Percentiles rank a stretch among this genome's conserved stretches.
Conservation (phyloP, 2,329 filamentous ascomycete species). For the Blastomyces gilchristii region DNA sequence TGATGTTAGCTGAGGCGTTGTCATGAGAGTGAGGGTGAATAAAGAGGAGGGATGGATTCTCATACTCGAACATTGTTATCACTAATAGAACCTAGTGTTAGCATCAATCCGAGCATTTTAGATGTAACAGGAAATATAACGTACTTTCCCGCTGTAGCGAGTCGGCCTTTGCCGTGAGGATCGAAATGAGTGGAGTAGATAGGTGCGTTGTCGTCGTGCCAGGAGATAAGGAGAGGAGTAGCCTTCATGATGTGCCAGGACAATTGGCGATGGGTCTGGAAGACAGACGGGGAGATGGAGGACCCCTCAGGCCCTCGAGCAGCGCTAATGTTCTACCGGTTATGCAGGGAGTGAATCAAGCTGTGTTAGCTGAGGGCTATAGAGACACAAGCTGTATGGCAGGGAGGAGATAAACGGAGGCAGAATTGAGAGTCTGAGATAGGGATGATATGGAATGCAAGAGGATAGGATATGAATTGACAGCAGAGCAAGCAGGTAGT, state of each 20-base stretch:
- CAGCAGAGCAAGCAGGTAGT: neutral
- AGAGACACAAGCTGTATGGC: neutral
- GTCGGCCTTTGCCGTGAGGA: slow-evolving; percentile 75
- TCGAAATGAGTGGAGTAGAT: slow-evolving; percentile 98
- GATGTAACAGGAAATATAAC: slow-evolving; percentile 18
- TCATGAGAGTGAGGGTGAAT: slow-evolving; percentile 12
- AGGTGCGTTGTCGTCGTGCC: slow-evolving; percentile 94
- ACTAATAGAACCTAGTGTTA: slow-evolving; percentile 22
- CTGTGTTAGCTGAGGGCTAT: neutral
- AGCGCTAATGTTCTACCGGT: neutral
- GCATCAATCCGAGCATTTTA: neutral
- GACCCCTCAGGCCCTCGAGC: neutral
- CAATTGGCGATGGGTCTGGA: neutral
- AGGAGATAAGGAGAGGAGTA: slow-evolving; percentile 90
- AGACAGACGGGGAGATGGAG: neutral
- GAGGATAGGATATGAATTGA: neutral
- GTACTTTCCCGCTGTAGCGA: slow-evolving; percentile 80
- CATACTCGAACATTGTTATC: slow-evolving; percentile 91
- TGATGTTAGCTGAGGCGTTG: slow-evolving; percentile 16
- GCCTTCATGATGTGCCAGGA: slow-evolving; percentile 64
- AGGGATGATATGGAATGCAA: neutral
- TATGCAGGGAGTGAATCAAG: neutral
- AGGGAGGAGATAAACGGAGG: neutral
- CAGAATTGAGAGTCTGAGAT: neutral
- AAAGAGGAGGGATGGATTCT: slow-evolving; percentile 18